phyloP scores from a whole-genome alignment of 768 basidiomycete species.

The Galerina sulciceps region DNA sequence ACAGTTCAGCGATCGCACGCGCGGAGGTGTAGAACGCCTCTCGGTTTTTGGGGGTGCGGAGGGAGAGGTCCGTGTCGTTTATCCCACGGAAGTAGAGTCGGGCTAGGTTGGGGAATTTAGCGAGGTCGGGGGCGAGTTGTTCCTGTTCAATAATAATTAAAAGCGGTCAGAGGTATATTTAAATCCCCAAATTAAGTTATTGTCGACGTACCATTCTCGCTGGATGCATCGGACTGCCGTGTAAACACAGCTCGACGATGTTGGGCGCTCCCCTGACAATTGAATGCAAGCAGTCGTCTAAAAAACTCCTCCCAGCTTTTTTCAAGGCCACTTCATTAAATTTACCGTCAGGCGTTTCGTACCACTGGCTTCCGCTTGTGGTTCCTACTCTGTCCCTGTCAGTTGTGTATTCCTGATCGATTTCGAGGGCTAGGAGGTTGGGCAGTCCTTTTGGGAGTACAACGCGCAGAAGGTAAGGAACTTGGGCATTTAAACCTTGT shows the following conservation, averaged over 20 bases:
- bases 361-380: conserved; percentile 19
- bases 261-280: background rate
- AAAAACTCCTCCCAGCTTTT: background rate
- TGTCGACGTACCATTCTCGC: background rate
- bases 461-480: conserved; percentile 22
- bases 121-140: background rate
- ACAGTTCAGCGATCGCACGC: background rate
- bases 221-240: background rate
- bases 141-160: background rate
- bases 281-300: conserved; percentile 10
- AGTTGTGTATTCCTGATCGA: conserved; percentile 1
- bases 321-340: background rate
- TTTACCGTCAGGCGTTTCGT: conserved; percentile 12
- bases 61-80: background rate
- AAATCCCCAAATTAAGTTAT: background rate
- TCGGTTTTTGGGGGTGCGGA: background rate
- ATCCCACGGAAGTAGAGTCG: background rate
- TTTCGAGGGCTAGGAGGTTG: conserved; percentile 13
- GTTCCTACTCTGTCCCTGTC: background rate
- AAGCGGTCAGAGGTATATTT: background rate
- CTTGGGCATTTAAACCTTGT: conserved; percentile 14
- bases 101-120: background rate
- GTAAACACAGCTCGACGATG: conserved; percentile 1
- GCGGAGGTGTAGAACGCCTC: background rate
- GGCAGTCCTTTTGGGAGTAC: conserved; percentile 18